These are phyloP conservation scores for Viola odorata DNA, from an alignment of 345 rosid species.

Conservation along the genomic window DNA sequence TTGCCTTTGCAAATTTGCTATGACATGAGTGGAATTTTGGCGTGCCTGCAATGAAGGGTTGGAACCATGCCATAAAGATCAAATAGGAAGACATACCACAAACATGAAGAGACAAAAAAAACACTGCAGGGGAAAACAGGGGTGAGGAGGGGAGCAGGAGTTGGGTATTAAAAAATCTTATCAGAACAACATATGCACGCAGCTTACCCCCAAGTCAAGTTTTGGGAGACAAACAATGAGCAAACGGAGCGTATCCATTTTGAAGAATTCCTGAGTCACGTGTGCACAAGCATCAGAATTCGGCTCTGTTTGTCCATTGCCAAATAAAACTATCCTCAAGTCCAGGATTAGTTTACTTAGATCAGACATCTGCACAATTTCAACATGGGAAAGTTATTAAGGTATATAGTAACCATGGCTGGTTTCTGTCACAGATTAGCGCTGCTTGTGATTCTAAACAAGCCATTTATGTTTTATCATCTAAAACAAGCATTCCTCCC, in stretches of 20 bases:
- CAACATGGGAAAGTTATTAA: too few relatives aligned
- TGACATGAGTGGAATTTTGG: conserved; percentile 33
- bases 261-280: conserved; percentile 82
- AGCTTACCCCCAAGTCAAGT: conserved; percentile 69
- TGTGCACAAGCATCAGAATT: conserved; percentile 80
- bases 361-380: conserved; percentile 56
- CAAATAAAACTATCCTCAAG: conserved; percentile 72
- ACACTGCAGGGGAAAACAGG: too few relatives aligned
- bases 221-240: conserved; percentile 69
- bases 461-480: too few relatives aligned
- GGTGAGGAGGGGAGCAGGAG: not conserved
- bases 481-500: too few relatives aligned
- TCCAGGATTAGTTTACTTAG: conserved; percentile 61
- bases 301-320: conserved; percentile 85
- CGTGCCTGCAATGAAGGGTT: conserved; percentile 30
- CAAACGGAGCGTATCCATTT: conserved; percentile 58
- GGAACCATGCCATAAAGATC: not conserved
- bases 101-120: not conserved
- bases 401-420: too few relatives aligned
- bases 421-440: too few relatives aligned
- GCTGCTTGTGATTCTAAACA: too few relatives aligned
- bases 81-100: not conserved
- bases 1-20: conserved; percentile 46
- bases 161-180: too few relatives aligned
- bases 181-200: too few relatives aligned